Evolutionary conservation across 148 eudicot species (phyloP).

Genomic region (Camellia japonica): DNA sequence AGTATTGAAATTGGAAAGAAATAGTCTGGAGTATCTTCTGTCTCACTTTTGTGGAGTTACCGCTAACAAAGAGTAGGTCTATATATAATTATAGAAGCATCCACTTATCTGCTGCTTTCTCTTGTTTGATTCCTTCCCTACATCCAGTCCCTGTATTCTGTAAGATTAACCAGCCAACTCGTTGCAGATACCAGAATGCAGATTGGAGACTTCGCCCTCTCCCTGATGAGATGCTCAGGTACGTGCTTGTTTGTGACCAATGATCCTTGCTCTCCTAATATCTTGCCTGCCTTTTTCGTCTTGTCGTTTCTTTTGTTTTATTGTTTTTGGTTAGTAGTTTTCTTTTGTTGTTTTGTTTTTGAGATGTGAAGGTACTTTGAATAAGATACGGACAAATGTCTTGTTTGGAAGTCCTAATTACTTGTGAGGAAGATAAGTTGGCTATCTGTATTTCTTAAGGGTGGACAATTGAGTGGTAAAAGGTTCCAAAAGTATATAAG

Average conservation of each 20-base stretch:
- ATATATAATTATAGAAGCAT: not conserved
- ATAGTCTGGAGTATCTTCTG: slow-evolving; percentile 84
- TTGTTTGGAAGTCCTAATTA: not conserved
- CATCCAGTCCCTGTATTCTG: not conserved
- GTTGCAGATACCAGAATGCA: slow-evolving; percentile 90
- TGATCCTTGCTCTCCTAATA: not conserved
- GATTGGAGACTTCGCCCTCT: slow-evolving; percentile 99
- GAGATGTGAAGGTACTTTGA: slow-evolving; percentile 4
- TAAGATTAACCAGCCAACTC: slow-evolving; percentile 3
- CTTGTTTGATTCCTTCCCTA: not conserved
- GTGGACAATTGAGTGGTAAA: not conserved
- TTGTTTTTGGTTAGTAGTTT: not conserved
- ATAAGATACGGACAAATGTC: not conserved
- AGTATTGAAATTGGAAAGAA: slow-evolving; percentile 84
- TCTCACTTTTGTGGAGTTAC: slow-evolving; percentile 74
- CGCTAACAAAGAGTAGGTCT: slow-evolving; percentile 90
- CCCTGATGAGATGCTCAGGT: slow-evolving; percentile 88
- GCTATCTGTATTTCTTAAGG: not conserved
- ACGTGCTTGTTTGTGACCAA: slow-evolving; percentile 11
- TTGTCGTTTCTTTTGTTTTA: not conserved
- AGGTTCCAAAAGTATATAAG: not conserved
- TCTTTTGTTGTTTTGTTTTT: not conserved
- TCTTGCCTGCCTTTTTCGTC: not conserved
- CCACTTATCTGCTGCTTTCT: slow-evolving; percentile 1
- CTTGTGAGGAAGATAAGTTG: slow-evolving; percentile 1